A percentile compares a stretch with the other conserved stretches of the same genome.
Conservation (phyloP, 1,139 yeast genomes). For the Zygosaccharomyces sapae region DNA sequence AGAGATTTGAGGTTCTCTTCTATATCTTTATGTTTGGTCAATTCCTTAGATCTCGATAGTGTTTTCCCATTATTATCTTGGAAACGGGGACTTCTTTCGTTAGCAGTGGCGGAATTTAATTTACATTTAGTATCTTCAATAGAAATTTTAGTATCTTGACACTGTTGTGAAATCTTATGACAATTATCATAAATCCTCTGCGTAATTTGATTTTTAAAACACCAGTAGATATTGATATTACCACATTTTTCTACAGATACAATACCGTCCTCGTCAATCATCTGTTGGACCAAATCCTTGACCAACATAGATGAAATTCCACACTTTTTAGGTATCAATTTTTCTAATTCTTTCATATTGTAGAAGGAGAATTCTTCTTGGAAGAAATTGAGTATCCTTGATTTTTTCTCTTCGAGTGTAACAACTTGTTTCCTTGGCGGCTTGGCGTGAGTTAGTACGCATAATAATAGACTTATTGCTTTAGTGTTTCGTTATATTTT, state of each 20-base stretch:
- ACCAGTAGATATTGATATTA: slow-evolving; percentile 50
- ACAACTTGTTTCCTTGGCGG: slow-evolving; percentile 28
- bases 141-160: slow-evolving; percentile 16
- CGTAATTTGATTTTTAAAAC: slow-evolving; percentile 43
- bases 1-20: slow-evolving; percentile 11
- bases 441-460: slow-evolving; percentile 12
- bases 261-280: slow-evolving; percentile 46
- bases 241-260: slow-evolving; percentile 54
- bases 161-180: slow-evolving; percentile 11
- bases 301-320: slow-evolving; percentile 48
- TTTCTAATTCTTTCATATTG: slow-evolving; percentile 51
- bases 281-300: slow-evolving; percentile 44
- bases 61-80: slow-evolving; percentile 10
- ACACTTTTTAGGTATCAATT: slow-evolving; percentile 42
- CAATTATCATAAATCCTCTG: slow-evolving; percentile 29
- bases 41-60: slow-evolving; percentile 8
- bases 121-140: slow-evolving; percentile 15
- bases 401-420: slow-evolving; percentile 42
- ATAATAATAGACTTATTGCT: no score
- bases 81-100: slow-evolving; percentile 11
- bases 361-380: slow-evolving; percentile 41
- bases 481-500: no score
- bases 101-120: slow-evolving; percentile 13
- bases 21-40: slow-evolving; percentile 11
- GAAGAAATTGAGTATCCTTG: slow-evolving; percentile 41